phyloP scores from a whole-genome alignment of 2,329 filamentous ascomycete species.

The Coniella lustricola region DNA sequence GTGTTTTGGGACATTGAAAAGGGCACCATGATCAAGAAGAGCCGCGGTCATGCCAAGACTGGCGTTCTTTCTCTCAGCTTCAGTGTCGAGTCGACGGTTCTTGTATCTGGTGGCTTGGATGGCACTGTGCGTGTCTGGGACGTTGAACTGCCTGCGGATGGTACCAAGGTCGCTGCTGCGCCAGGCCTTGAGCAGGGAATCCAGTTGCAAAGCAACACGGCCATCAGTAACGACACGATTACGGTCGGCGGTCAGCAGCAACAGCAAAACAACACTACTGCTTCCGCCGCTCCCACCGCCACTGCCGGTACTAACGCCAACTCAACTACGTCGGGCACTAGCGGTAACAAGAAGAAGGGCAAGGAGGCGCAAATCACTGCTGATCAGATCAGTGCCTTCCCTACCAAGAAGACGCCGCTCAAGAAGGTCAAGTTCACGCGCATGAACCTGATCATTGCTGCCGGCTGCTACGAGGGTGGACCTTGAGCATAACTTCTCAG shows the following conservation, averaged over 20 bases:
- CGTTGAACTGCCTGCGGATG: constrained; percentile 64
- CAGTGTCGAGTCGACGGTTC: constrained; percentile 83
- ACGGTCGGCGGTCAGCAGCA: constrained; percentile 33
- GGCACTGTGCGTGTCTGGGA: constrained; percentile 94
- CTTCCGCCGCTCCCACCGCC: constrained; percentile 25
- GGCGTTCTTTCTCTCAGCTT: constrained; percentile 92
- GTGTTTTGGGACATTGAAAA: constrained; percentile 91
- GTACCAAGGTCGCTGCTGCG: constrained; percentile 43
- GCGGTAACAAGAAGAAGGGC: constrained; percentile 60
- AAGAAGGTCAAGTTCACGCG: constrained; percentile 89
- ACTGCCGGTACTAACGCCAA: constrained; percentile 26
- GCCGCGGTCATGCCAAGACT: constrained; percentile 87
- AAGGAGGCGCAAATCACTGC: constrained; percentile 88
- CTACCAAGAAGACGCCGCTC: constrained; percentile 92
- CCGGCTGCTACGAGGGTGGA: constrained; percentile 60
- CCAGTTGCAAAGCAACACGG: constrained; percentile 24
- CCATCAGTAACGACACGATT: constrained; percentile 31
- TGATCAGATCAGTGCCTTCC: constrained; percentile 90
- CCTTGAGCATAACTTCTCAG: constrained; percentile 23
- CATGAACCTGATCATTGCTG: constrained; percentile 89
- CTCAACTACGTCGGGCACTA: constrained; percentile 21
- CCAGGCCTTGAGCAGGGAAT: constrained; percentile 21
- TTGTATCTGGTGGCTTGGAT: constrained; percentile 86
- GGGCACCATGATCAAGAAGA: constrained; percentile 80
- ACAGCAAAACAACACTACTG: constrained; percentile 32